Base-by-base conservation (phyloP, 2,329 filamentous ascomycete species). In the Drechslerella stenobrocha region DNA sequence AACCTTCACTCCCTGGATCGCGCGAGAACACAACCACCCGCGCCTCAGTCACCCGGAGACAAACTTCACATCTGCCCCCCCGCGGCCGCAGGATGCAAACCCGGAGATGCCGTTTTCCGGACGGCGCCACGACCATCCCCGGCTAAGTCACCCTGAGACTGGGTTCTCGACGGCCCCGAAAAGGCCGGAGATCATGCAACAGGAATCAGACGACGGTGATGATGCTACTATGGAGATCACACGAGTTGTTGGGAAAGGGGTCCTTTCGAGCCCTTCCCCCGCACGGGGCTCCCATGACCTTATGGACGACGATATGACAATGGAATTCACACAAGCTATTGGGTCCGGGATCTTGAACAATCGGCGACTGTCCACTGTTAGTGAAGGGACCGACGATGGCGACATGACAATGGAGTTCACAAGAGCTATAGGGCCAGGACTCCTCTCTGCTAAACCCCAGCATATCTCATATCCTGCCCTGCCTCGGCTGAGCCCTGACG, bases 311-410 rank as follows among this genome's bases (percentile, higher is more conserved):
- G 87, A 90, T 47, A 84, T 90, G 80, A 88, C 87, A 0, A 90
- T 90, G 86, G 88, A 90, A 73, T 80, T 90, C 65, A 89, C 86
- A 0, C 83, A 84, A 3, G 84, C 84, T 30, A 81, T 87, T 70
- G 84, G 84, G 1, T 37, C 57, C 3, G 64, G 64, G 28, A 69
- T 69, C 23, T 44, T 69, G 20, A 26, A 28, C 5, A 61, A 69
- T 50, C 20, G 74, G 74, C 64, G 63, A 42, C 23, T 67, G 58
- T 71, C 51, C 9, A 65, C 52, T 18, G 61, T 67, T 18, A 72
- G 75, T 32, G 75, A 74, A 46, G 18, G 60, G 26, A 72, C 73
- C 7, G 70, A 71, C 15, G 64, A 74, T 58, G 74, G 72, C 9
- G 75, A 77, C 35, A 75, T 75, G 69, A 76, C 76, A 1, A 83